Evolutionary conservation across 2,329 filamentous ascomycete species (phyloP), one percentile per base, ranked within the genome.

Genomic region (Hymenoscyphus fructigenus): DNA sequence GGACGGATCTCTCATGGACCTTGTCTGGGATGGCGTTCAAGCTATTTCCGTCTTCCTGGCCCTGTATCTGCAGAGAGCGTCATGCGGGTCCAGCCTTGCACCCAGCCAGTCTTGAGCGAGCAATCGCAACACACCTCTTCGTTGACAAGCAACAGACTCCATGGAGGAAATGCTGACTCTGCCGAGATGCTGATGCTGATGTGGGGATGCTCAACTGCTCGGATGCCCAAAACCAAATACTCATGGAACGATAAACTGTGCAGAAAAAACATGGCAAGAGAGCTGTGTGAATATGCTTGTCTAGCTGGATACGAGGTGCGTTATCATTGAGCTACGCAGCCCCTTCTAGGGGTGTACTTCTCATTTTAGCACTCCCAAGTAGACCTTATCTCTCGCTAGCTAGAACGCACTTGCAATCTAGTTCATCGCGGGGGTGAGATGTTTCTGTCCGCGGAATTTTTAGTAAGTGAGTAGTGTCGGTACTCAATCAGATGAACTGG

Each of bases 41-140:
- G 36, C 63, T 65, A 65, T 65, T 65, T 62, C 59, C n/a, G 59
- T 58, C 63, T 59, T 59, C 56, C 61, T 59, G 23, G 44, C 61
- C 58, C 44, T 55, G 58, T 38, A 34, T 38, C 29, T 61, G 65
- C 65, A 66, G 44, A 23, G 44, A 50, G 44, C 44, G 44, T 63
- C 29, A 56, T 56, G 47, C 47, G 20, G 41, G 44, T 50, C 44
- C 44, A 32, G 44, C 58, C 41, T 28, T 56, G 28, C 26, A 29
- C 55, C 29, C 50, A n/a, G 50, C 50, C 44, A 50, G 44, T 47
- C 41, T 47, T 6, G 34, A 36, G 14, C 34, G 34, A 36, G 14
- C 34, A 7, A 50, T 50, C 44, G n/a, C 44, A 50, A 50, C 44
- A 50, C 44, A 50, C n/a, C 44, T 26, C 44, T 23, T 50, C n/a